These are phyloP conservation scores for Exophiala xenobiotica DNA, from an alignment of 2,329 filamentous ascomycete genomes.

Conservation along the genomic window DNA sequence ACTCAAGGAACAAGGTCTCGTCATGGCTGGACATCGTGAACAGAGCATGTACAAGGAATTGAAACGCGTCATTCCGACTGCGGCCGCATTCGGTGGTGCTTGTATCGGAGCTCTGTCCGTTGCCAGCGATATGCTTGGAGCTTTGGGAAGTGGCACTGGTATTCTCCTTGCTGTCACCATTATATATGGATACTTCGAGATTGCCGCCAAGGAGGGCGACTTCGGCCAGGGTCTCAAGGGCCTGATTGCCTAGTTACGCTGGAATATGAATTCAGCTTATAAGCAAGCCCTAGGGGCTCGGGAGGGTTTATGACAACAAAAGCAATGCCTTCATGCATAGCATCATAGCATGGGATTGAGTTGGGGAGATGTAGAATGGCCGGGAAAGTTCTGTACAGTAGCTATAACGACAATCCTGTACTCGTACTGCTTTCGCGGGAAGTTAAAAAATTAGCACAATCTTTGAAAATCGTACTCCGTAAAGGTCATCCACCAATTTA, in stretches of 20 bases:
- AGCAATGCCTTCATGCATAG: constrained; percentile 5
- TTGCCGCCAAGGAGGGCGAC: constrained; percentile 97
- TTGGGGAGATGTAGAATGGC: background rate
- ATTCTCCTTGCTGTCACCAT: constrained; percentile 98
- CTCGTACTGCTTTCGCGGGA: background rate
- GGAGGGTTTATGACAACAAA: constrained; percentile 7
- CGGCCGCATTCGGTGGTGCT: constrained; percentile 95
- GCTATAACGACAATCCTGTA: background rate
- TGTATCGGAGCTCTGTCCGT: constrained; percentile 98
- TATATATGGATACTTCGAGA: constrained; percentile 99
- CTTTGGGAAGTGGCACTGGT: constrained; percentile 94
- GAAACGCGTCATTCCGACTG: constrained; percentile 98
- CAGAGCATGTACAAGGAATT: constrained; percentile 99
- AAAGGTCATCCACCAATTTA: too few species aligned
- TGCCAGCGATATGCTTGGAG: constrained; percentile 90
- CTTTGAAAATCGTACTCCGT: too few species aligned
- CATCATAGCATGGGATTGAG: constrained; percentile 15
- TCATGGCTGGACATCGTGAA: constrained; percentile 99
- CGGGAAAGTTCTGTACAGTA: constrained; percentile 3
- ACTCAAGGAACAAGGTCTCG: constrained; percentile 98
- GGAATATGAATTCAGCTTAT: background rate
- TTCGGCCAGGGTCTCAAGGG: constrained; percentile 71
- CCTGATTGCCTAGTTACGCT: constrained; percentile 50
- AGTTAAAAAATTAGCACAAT: background rate
- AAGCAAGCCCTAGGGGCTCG: constrained; percentile 2